These are phyloP conservation scores for Rhodotorula sp. DNA, from an alignment of 1,284 basidiomycete species.

Conservation along the genomic window DNA sequence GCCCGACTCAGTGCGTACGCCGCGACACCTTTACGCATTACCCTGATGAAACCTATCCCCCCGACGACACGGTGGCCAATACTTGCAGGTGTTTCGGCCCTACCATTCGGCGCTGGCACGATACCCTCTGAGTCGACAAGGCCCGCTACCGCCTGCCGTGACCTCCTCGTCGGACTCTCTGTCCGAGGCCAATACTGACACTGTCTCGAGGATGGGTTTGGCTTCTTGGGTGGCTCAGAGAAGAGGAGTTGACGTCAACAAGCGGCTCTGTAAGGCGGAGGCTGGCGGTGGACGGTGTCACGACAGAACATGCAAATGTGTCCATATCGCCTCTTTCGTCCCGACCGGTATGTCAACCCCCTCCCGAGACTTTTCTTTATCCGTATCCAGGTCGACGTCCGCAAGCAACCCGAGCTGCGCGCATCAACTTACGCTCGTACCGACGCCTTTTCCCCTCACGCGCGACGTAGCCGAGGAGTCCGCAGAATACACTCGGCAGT, in stretches of 20 bases:
- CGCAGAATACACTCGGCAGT: background rate
- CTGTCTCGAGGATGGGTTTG: constrained; percentile 10
- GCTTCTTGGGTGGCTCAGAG: constrained; percentile 25
- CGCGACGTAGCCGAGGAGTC: constrained; percentile 14
- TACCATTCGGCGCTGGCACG: constrained; percentile 32
- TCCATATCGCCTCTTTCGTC: constrained; percentile 13
- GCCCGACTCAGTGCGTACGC: background rate
- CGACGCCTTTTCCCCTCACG: background rate
- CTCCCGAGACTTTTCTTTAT: too few relatives aligned
- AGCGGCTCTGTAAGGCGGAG: constrained; percentile 32
- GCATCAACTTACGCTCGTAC: background rate
- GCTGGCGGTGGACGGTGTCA: constrained; percentile 23
- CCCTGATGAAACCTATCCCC: background rate
- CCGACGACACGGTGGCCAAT: background rate
- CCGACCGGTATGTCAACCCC: constrained; percentile 14
- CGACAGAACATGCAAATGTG: constrained; percentile 25
- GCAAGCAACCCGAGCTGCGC: too few relatives aligned
- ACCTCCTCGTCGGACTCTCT: background rate
- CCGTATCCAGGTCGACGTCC: too few relatives aligned
- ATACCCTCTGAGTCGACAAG: constrained; percentile 18
- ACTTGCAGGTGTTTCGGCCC: constrained; percentile 20
- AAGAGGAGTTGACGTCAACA: constrained; percentile 16
- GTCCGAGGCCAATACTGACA: background rate
- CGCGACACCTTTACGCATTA: background rate
- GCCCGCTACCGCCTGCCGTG: background rate